Evolutionary conservation across 2,329 filamentous ascomycete genomes (phyloP).

Genomic region (Sclerotiophoma versabilis): DNA sequence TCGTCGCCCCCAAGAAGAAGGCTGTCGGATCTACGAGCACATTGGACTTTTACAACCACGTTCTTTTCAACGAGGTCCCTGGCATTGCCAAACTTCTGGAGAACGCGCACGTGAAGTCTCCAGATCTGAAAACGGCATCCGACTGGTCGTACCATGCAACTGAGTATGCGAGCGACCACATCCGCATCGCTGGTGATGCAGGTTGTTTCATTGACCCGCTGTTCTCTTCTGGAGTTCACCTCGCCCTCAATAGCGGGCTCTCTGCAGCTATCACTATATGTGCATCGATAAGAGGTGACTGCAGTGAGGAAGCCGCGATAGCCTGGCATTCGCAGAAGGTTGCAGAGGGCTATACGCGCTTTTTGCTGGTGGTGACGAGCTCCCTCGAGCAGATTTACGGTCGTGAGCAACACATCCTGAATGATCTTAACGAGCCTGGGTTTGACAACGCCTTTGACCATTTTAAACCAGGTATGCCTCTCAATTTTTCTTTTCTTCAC

Average conservation of each 20-base stretch:
- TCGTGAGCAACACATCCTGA: conserved; percentile 51
- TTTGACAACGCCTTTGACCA: conserved; percentile 55
- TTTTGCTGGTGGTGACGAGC: conserved; percentile 54
- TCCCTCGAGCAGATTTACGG: conserved; percentile 52
- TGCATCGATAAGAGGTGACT: conserved; percentile 51
- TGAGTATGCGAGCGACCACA: conserved; percentile 50
- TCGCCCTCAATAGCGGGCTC: conserved; percentile 54
- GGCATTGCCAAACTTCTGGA: conserved; percentile 3
- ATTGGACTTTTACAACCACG: no score
- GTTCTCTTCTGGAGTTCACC: conserved; percentile 59
- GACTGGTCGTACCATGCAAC: not conserved
- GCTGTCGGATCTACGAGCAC: no score
- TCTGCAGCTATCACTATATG: conserved; percentile 57
- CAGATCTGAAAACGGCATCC: conserved; percentile 2
- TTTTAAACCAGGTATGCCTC: conserved; percentile 53
- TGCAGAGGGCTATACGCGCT: conserved; percentile 57
- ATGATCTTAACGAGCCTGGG: conserved; percentile 52
- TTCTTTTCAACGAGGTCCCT: no score
- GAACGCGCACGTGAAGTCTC: not conserved
- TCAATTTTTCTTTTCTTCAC: no score
- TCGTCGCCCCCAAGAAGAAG: no score
- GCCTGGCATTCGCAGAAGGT: conserved; percentile 57
- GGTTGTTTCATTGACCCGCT: conserved; percentile 60
- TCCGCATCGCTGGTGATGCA: conserved; percentile 56
- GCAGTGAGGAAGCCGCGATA: conserved; percentile 39